These are phyloP conservation scores for Tetrahymena elliotti DNA, from an alignment of 73 alveolate genomes.

Conservation along the genomic window DNA sequence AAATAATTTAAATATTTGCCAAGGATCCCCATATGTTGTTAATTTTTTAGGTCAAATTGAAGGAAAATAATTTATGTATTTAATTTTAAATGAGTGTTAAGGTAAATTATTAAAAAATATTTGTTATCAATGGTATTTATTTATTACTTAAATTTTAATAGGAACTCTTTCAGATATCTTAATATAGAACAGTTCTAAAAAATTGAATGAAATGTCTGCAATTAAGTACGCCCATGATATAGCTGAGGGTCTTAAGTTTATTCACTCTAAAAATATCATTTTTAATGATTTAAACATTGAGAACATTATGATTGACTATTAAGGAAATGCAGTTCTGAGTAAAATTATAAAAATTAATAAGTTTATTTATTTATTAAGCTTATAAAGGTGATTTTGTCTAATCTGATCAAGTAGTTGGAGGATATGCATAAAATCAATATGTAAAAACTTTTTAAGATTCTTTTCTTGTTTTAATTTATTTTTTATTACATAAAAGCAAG, in stretches of 20 bases:
- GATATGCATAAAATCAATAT: background rate
- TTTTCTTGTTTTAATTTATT: too few species aligned
- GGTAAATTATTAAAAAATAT: background rate
- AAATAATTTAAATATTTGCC: background rate
- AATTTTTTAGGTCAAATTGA: background rate
- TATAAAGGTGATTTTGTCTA: background rate
- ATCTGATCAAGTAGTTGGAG: background rate
- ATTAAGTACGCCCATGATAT: background rate
- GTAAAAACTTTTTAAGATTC: background rate
- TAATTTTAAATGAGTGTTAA: background rate
- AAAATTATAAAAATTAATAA: background rate
- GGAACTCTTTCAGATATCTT: background rate
- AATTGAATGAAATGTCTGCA: background rate
- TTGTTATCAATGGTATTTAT: background rate
- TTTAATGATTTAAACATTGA: background rate
- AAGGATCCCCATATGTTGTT: background rate
- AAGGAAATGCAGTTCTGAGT: background rate
- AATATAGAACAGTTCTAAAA: background rate
- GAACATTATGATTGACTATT: background rate
- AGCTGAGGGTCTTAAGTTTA: background rate
- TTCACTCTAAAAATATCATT: background rate
- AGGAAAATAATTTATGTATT: background rate
- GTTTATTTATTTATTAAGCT: background rate
- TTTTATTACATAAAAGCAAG: too few species aligned
- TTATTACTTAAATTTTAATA: background rate